These are phyloP conservation scores for Eutrema heterophyllum DNA, from an alignment of 345 rosid species.

Conservation along the genomic window DNA sequence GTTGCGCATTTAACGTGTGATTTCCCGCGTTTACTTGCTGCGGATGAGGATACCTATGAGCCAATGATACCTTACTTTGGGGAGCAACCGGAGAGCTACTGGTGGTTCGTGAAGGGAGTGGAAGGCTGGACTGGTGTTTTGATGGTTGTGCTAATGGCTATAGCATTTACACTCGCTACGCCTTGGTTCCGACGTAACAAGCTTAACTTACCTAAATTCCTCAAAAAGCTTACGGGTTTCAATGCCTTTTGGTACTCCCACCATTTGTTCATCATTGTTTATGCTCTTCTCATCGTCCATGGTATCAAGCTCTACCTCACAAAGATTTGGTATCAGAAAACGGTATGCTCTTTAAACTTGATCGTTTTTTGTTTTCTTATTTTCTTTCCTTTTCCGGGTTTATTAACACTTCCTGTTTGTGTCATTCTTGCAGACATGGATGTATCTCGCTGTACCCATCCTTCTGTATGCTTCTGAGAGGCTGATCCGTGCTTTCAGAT, in stretches of 20 bases:
- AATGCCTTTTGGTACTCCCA: constrained; percentile 95
- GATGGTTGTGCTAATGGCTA: constrained; percentile 75
- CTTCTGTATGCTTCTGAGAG: constrained; percentile 64
- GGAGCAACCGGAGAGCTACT: constrained; percentile 54
- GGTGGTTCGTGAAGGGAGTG: constrained; percentile 77
- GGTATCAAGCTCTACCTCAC: constrained; percentile 71
- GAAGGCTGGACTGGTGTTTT: constrained; percentile 75
- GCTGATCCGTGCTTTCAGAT: constrained; percentile 64
- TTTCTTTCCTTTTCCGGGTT: not conserved
- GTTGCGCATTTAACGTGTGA: constrained; percentile 77
- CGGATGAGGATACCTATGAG: constrained; percentile 57
- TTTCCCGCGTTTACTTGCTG: constrained; percentile 58
- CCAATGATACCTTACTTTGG: constrained; percentile 59
- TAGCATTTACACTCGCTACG: constrained; percentile 78
- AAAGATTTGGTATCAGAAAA: constrained; percentile 69
- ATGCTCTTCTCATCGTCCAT: constrained; percentile 71
- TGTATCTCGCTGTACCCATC: constrained; percentile 76
- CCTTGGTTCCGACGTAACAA: constrained; percentile 85
- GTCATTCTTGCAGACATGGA: constrained; percentile 67
- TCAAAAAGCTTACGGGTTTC: constrained; percentile 77
- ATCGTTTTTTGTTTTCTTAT: not conserved
- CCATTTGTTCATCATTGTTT: constrained; percentile 74
- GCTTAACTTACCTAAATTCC: constrained; percentile 62
- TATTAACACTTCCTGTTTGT: not conserved
- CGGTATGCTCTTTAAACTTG: constrained; percentile 37